phyloP scores from a whole-genome alignment of 164 flowering plant genomes.

The Chloranthus sessilifolius region DNA sequence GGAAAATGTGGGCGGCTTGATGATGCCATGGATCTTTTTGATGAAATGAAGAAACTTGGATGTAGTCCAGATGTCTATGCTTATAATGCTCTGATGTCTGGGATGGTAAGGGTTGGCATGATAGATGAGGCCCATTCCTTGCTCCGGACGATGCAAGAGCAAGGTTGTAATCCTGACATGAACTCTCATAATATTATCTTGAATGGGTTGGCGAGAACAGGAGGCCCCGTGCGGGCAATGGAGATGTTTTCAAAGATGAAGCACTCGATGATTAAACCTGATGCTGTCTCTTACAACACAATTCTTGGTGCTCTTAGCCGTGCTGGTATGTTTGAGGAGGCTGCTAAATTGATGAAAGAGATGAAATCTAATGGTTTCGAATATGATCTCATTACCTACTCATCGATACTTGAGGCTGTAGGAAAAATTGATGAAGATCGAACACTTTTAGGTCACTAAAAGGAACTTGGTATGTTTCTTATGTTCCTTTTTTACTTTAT shows the following conservation, averaged over 20 bases:
- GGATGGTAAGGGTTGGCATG: conserved; percentile 88
- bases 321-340: conserved; percentile 94
- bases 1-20: conserved; percentile 80
- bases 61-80: conserved; percentile 83
- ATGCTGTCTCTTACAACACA: conserved; percentile 88
- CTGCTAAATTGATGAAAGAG: conserved; percentile 87
- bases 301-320: conserved; percentile 83
- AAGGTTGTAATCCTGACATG: conserved; percentile 69
- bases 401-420: conserved; percentile 88
- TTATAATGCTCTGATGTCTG: conserved; percentile 93
- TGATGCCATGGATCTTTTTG: conserved; percentile 80
- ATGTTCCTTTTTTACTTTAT: background rate
- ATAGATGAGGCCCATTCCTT: conserved; percentile 75
- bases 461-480: conserved; percentile 10
- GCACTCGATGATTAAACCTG: conserved; percentile 56
- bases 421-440: conserved; percentile 66
- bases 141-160: conserved; percentile 72
- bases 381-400: conserved; percentile 84
- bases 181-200: conserved; percentile 87
- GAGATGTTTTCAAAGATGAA: conserved; percentile 82
- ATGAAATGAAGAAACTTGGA: conserved; percentile 78
- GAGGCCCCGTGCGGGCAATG: conserved; percentile 70
- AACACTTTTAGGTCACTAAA: conserved; percentile 8
- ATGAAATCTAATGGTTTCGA: conserved; percentile 68
- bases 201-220: conserved; percentile 73